phyloP scores from a whole-genome alignment of 2,329 filamentous ascomycete genomes.

The Xenoacremonium recifei region DNA sequence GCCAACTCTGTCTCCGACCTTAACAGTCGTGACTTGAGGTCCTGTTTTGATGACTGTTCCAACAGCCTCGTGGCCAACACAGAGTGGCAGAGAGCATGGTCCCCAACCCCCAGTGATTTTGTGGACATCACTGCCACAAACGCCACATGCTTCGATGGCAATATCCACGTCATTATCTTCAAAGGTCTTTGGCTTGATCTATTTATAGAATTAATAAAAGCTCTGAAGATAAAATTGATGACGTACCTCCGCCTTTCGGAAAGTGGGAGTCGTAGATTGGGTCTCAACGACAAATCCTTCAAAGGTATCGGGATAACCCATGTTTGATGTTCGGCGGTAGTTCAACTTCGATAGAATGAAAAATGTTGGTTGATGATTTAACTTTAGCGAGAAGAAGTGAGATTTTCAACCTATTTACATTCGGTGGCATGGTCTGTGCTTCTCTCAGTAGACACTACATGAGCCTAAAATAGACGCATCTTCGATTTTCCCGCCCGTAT shows the following conservation, averaged over 20 bases:
- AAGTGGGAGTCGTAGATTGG: conserved; percentile 1
- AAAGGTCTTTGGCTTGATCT: conserved; percentile 69
- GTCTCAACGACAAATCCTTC: conserved; percentile 15
- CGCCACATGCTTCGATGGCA: conserved; percentile 66
- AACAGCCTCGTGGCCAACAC: conserved; percentile 39
- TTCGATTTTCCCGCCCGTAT: too few species aligned
- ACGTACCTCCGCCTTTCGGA: background rate
- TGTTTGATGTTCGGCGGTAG: too few species aligned
- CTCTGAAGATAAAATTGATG: too few species aligned
- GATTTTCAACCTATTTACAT: too few species aligned
- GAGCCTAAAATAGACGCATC: too few species aligned
- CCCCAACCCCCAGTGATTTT: conserved; percentile 56
- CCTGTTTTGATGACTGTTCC: conserved; percentile 44
- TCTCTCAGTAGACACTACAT: too few species aligned
- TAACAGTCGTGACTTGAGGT: conserved; percentile 37
- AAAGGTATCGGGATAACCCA: conserved; percentile 33
- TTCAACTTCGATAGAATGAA: too few species aligned
- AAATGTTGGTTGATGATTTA: too few species aligned
- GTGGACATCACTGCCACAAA: conserved; percentile 60
- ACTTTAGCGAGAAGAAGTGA: too few species aligned
- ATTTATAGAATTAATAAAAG: too few species aligned
- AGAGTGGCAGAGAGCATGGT: conserved; percentile 12
- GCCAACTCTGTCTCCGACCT: conserved; percentile 54
- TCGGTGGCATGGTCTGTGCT: too few species aligned
- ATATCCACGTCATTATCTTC: conserved; percentile 70